phyloP scores from a whole-genome alignment of 768 basidiomycete species.

The Galerina marginata region DNA sequence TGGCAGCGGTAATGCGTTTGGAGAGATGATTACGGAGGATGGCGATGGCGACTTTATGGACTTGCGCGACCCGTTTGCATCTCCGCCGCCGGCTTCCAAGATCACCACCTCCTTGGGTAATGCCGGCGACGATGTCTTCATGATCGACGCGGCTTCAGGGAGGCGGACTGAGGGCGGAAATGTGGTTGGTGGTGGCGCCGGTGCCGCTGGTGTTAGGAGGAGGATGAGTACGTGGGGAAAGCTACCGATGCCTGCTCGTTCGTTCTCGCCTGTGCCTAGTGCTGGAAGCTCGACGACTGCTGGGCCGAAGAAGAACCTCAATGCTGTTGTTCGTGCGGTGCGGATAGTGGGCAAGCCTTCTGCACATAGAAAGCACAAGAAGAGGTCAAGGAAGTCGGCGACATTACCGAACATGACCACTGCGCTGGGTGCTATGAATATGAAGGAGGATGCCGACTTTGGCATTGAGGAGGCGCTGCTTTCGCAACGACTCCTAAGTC shows the following conservation, averaged over 20 bases:
- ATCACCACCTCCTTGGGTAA: conserved; percentile 7
- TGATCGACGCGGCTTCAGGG: background rate
- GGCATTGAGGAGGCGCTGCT: conserved; percentile 40
- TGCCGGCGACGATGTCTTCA: background rate
- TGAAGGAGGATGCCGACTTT: conserved; percentile 30
- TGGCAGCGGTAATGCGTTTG: conserved; percentile 9
- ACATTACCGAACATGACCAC: conserved; percentile 6
- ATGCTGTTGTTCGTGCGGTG: background rate
- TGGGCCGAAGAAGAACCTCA: conserved; percentile 9
- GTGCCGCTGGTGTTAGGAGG: conserved; percentile 10
- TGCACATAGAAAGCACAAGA: conserved; percentile 13
- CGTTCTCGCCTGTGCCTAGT: conserved; percentile 15
- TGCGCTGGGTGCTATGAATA: background rate
- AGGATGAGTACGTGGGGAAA: conserved; percentile 34
- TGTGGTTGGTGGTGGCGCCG: conserved; percentile 16
- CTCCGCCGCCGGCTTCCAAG: conserved; percentile 18
- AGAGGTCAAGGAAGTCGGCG: conserved; percentile 20
- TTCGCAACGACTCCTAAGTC: conserved; percentile 36
- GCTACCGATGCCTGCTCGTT: conserved; percentile 23
- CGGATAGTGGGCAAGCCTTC: conserved; percentile 11
- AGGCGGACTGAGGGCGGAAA: conserved; percentile 5
- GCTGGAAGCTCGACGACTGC: conserved; percentile 6
- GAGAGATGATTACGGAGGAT: conserved; percentile 20
- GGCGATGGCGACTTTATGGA: conserved; percentile 38
- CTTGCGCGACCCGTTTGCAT: conserved; percentile 38